A percentile compares a stretch with the other conserved stretches of the same genome.
These are phyloP conservation scores for Daldinia sp. DNA, from an alignment of 2,329 filamentous ascomycete genomes.

Conservation along the genomic window DNA sequence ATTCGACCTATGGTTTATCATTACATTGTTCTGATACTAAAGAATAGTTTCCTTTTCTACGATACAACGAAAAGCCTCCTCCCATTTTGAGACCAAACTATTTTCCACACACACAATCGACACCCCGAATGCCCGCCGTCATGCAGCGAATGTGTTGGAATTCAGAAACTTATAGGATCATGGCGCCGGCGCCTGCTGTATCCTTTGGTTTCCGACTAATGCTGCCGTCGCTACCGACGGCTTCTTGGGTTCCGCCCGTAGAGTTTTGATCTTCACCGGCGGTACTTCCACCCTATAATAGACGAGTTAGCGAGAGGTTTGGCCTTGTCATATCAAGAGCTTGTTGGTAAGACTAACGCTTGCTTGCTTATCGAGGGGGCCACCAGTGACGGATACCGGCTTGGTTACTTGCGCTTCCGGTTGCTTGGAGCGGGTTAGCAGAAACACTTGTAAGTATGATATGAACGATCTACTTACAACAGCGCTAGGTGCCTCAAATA, in stretches of 20 bases:
- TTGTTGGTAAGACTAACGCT: not conserved
- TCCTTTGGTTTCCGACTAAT: slow-evolving; percentile 15
- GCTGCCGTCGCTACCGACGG: not conserved
- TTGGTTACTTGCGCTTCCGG: slow-evolving; percentile 8
- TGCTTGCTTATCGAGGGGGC: slow-evolving; percentile 16
- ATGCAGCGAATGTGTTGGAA: not conserved
- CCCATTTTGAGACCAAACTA: not conserved
- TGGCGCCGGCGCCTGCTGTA: slow-evolving; percentile 22
- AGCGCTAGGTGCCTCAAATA: slow-evolving; percentile 20
- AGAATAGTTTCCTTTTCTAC: not conserved
- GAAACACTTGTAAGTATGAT: not conserved
- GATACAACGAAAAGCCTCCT: not conserved
- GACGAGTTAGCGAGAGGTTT: not conserved
- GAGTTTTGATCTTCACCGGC: not conserved
- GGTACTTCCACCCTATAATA: not conserved
- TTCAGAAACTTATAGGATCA: slow-evolving; percentile 10
- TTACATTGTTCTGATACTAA: not conserved
- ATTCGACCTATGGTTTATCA: not conserved
- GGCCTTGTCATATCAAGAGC: not conserved
- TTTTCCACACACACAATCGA: not conserved
- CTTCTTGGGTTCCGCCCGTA: not conserved
- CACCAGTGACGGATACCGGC: not conserved
- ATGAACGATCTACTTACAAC: slow-evolving; percentile 5
- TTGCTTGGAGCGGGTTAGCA: slow-evolving; percentile 5
- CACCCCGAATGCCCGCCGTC: not conserved